A percentile compares a stretch with the other conserved stretches of the same genome.
Evolutionary conservation across 1,284 basidiomycete genomes (phyloP).

Genomic region (Boletus semigastroideus): DNA sequence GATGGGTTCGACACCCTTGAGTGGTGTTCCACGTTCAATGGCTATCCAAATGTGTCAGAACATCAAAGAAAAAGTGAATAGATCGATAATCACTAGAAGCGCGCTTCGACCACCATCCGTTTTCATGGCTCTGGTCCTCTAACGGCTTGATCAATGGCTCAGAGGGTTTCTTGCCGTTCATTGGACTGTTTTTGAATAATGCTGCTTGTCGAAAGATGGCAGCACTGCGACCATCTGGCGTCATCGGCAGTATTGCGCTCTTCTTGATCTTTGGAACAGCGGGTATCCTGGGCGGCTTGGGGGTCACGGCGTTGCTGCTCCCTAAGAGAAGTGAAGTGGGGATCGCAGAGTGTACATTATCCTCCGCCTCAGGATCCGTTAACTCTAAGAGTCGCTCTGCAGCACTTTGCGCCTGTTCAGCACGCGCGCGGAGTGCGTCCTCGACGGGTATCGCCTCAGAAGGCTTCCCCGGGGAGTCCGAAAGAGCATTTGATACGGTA

Average conservation of each 20-base stretch:
- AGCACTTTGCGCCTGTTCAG: conserved; percentile 86
- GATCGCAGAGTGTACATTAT: conserved; percentile 48
- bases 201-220: conserved; percentile 70
- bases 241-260: conserved; percentile 44
- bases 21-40: conserved; percentile 45
- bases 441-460: conserved; percentile 55
- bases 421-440: conserved; percentile 79
- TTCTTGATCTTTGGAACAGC: conserved; percentile 28
- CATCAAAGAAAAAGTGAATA: conserved; percentile 2
- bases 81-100: conserved; percentile 47
- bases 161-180: conserved; percentile 44
- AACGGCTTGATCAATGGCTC: conserved; percentile 65
- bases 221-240: conserved; percentile 59
- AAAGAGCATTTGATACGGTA: conserved; percentile 54
- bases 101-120: conserved; percentile 77
- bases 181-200: conserved; percentile 76
- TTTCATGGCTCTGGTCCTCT: conserved; percentile 58
- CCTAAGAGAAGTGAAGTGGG: conserved; percentile 56
- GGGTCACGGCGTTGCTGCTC: conserved; percentile 38
- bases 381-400: conserved; percentile 80
- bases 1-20: conserved; percentile 37
- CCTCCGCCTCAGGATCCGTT: conserved; percentile 71
- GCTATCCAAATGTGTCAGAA: conserved; percentile 40
- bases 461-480: conserved; percentile 48
- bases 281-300: conserved; percentile 35